A percentile compares a stretch with the other conserved stretches of the same genome.
Evolutionary conservation across 139 green algal genomes (phyloP).

Genomic region (Chlorella sp.): DNA sequence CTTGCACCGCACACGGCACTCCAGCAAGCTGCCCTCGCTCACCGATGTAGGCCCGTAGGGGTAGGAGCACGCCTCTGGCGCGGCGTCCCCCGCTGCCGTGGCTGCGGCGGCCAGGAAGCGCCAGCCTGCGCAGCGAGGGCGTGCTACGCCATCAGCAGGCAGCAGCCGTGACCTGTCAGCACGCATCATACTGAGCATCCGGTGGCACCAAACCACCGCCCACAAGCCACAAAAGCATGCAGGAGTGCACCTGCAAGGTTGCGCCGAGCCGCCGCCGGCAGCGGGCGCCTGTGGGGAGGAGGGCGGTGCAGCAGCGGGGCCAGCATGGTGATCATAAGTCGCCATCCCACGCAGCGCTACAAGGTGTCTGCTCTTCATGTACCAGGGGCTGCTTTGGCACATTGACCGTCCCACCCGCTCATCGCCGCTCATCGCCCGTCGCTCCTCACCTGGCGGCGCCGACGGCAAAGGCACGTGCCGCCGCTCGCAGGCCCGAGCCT

Average conservation of each 20-base stretch:
- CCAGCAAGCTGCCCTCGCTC: not conserved
- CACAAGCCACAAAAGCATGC: not conserved
- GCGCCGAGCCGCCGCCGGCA: conserved; percentile 12
- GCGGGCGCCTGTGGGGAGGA: not conserved
- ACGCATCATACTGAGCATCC: too few species aligned
- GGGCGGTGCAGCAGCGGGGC: not conserved
- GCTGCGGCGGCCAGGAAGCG: not conserved
- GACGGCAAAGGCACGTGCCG: not conserved
- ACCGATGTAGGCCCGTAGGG: not conserved
- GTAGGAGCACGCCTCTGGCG: not conserved
- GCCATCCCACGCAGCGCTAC: too few species aligned
- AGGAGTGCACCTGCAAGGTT: not conserved
- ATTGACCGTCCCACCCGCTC: too few species aligned
- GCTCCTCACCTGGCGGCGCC: not conserved
- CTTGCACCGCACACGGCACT: not conserved
- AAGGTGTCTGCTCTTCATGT: too few species aligned
- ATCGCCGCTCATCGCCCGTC: not conserved
- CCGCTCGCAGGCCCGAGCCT: not conserved
- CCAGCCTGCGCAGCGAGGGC: not conserved
- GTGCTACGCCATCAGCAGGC: not conserved
- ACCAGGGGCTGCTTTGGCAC: too few species aligned
- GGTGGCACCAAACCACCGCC: too few species aligned
- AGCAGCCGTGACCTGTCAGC: too few species aligned
- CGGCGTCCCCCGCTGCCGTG: not conserved
- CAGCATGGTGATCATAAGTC: too few species aligned